Evolutionary conservation across 78 protist genomes (phyloP).

Genomic region (Dictyostelium capitatum): DNA sequence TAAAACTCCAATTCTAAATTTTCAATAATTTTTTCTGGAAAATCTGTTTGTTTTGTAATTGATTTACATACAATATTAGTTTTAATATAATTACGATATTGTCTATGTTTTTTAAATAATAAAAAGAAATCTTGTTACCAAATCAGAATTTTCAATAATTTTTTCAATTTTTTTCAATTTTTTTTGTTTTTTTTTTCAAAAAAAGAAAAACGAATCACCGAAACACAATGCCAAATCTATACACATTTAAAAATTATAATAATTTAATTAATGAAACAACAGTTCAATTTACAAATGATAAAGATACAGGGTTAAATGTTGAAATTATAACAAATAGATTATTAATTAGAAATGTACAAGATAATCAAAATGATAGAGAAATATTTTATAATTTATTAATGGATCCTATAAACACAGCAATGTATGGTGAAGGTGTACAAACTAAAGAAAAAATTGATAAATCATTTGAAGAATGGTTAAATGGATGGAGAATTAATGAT

Average conservation of each 20-base stretch:
- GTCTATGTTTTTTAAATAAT: too few relatives aligned
- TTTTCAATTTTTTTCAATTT: too few relatives aligned
- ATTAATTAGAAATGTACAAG: not conserved
- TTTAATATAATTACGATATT: too few relatives aligned
- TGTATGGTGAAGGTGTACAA: constrained; percentile 5
- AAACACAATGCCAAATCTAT: not conserved
- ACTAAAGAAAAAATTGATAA: not conserved
- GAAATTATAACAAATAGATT: not conserved
- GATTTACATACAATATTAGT: too few relatives aligned
- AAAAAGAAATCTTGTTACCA: too few relatives aligned
- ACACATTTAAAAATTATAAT: constrained; percentile 1
- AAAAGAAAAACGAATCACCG: not conserved
- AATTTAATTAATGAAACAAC: not conserved
- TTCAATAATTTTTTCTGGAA: too few relatives aligned
- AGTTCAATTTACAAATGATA: not conserved
- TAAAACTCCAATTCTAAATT: too few relatives aligned
- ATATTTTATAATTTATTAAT: not conserved
- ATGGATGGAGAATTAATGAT: constrained; percentile 1
- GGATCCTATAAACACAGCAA: not conserved
- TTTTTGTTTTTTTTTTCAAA: not conserved
- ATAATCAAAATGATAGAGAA: not conserved
- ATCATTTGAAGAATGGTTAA: not conserved
- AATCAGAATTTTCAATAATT: too few relatives aligned
- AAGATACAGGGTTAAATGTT: not conserved
- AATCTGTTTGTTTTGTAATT: too few relatives aligned